Evolutionary conservation across 192 early-diverging fungal species (phyloP).

Genomic region (Dissophora ornata): DNA sequence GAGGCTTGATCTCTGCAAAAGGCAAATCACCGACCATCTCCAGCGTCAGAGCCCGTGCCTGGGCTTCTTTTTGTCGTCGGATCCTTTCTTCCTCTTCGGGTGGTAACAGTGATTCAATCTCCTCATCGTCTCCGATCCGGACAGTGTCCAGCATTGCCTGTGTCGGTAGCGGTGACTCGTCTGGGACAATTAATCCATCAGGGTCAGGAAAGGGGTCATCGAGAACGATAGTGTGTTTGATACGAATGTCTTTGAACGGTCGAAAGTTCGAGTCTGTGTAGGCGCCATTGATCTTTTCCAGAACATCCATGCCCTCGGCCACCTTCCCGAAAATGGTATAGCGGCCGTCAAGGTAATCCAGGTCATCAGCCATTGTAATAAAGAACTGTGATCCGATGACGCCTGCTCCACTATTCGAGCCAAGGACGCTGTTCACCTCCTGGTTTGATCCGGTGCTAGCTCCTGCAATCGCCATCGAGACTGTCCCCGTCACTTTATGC

Average conservation of each 20-base stretch:
- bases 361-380: constrained; percentile 76
- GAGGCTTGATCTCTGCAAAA: constrained; percentile 96
- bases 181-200: constrained; percentile 69
- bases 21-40: constrained; percentile 99
- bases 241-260: constrained; percentile 88
- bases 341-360: constrained; percentile 87
- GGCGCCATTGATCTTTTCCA: constrained; percentile 80
- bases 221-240: constrained; percentile 90
- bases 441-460: constrained; percentile 46
- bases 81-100: constrained; percentile 75
- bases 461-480: constrained; percentile 77
- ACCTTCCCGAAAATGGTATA: constrained; percentile 90
- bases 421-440: constrained; percentile 30
- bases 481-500: constrained; percentile 77
- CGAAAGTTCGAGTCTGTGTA: constrained; percentile 78
- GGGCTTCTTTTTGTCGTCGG: constrained; percentile 78
- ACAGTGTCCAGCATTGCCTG: constrained; percentile 74
- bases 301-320: constrained; percentile 88
- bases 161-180: constrained; percentile 82
- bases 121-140: constrained; percentile 87
- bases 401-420: constrained; percentile 35
- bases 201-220: constrained; percentile 95
- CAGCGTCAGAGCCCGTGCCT: constrained; percentile 90
- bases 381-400: constrained; percentile 88
- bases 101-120: constrained; percentile 63